Base-by-base conservation (phyloP, 2,329 filamentous ascomycete species). In the Nectriaceae sp. region DNA sequence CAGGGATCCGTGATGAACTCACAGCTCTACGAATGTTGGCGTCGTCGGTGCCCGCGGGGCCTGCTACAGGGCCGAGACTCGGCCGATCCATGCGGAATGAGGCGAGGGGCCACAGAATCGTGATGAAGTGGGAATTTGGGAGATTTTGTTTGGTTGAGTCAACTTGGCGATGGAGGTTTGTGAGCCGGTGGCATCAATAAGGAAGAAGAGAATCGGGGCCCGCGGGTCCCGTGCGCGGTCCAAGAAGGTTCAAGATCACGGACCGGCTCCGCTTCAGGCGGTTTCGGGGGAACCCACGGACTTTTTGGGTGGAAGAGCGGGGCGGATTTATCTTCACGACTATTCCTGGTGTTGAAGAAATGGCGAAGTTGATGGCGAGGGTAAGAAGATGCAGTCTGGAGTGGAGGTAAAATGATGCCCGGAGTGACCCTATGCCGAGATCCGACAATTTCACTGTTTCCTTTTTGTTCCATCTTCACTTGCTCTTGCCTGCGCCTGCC, bases 41-140 rank as follows among this genome's bases (percentile, higher is more conserved):
- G 50, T 71, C 69, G 35, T 72, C 70, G 69, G 66, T 48, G 43
- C 61, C 66, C 64, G 65, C 67, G 65, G 68, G 53, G 44, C 46
- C 46, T 40, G 44, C 48, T 21, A 49, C 21, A 37, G 51, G 46
- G 22, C 44, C 50, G 37, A 51, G 46, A 35, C 48, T 51, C 35
- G 46, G 46, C 13, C 48, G 57, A 40, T 60, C 55, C 57, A 60
- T 60, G 40, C 15, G 44, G 6, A 36, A 10, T 36, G 33, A 15
- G 8, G n/a, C 16, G 33, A 16, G 33, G 33, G n/a, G 33, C 13
- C n/a, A 19, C 33, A 36, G 33, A 6, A 13, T 29, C 24, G 6
- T 29, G 13, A 29, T 29, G 24, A 29, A 29, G 24, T 6, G 24
- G 24, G 13, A 29, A 29, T 6, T 13, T 13, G 24, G 24, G 13